Evolutionary conservation across 2,329 filamentous ascomycete genomes (phyloP).

Genomic region (Ceratocystis cacaofunesta): DNA sequence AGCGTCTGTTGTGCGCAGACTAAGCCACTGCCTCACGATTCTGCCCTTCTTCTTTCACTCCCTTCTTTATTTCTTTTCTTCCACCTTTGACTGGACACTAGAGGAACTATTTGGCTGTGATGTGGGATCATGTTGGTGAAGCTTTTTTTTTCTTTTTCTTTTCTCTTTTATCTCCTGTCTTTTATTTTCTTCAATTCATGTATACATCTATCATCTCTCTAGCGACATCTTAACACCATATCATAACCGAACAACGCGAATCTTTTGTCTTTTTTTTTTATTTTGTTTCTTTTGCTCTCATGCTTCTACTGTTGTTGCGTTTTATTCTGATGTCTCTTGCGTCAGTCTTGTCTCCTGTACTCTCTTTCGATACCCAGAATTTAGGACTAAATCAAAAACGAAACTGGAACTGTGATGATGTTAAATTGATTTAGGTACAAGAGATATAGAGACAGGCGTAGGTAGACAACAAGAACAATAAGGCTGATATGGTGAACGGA

Average conservation of each 20-base stretch:
- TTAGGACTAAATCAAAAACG: constrained; percentile 1
- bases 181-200: constrained; percentile 8
- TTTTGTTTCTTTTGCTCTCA: background rate
- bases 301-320: background rate
- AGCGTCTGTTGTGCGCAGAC: constrained; percentile 12
- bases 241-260: background rate
- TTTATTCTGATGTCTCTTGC: background rate
- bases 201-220: constrained; percentile 1
- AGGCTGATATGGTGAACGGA: too few species aligned
- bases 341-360: background rate
- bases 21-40: background rate
- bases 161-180: background rate
- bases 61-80: background rate
- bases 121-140: constrained; percentile 5
- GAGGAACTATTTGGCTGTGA: constrained; percentile 11
- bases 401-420: background rate
- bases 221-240: background rate
- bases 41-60: background rate
- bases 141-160: background rate
- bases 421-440: too few species aligned
- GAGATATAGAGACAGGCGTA: too few species aligned
- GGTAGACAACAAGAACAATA: too few species aligned
- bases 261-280: background rate
- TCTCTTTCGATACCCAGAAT: constrained; percentile 1
- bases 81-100: background rate